Base-by-base conservation (phyloP, 2,329 filamentous ascomycete genomes). In the Epichloe aotearoae region DNA sequence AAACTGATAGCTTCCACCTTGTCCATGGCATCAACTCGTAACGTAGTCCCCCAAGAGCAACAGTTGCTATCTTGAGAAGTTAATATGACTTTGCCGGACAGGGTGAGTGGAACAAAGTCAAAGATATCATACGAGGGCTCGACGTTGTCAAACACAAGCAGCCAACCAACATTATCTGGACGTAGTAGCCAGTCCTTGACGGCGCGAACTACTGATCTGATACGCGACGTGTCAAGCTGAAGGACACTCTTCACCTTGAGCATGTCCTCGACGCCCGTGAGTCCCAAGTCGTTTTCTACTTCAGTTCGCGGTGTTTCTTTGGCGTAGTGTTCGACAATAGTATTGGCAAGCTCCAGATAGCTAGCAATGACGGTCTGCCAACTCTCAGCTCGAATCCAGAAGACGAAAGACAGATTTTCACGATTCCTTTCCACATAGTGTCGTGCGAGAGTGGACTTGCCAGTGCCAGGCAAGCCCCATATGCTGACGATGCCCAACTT, bases 151-250 rank as follows among this genome's bases (percentile, higher is more conserved):
- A 60, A 56, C 2, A 62, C 52, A 12, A 60, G 53, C 6, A 62
- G 54, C 60, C 60, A 62, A 26, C 46, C 51, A 37, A 49, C 50
- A 40, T 62, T 62, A 17, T 56, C 55, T 5, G 59, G 57, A 33
- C 57, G 54, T 44, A 61, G 50, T 10, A 62, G 54, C 60, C 60
- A 62, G 50, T 62, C 56, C 39, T 56, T 59, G 33, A 62, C 58
- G 17, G 58, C 58, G 30, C 53, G 50, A 14, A 61, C 57, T n/a
- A 59, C 52, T 6, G 59, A 59, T 49, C 53, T 57, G 52, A 59
- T 54, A 17, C 55, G 51, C 8, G 52, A 49, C 14, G 48, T 45
- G 45, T 62, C 58, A 12, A 62, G 49, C 10, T 60, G 52, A 46
- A 57, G 50, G 23, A 59, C 48, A 39, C 50, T 58, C 34, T 57